phyloP scores from a whole-genome alignment of 2,329 filamentous ascomycete genomes.

The Colletotrichum spaethianum region DNA sequence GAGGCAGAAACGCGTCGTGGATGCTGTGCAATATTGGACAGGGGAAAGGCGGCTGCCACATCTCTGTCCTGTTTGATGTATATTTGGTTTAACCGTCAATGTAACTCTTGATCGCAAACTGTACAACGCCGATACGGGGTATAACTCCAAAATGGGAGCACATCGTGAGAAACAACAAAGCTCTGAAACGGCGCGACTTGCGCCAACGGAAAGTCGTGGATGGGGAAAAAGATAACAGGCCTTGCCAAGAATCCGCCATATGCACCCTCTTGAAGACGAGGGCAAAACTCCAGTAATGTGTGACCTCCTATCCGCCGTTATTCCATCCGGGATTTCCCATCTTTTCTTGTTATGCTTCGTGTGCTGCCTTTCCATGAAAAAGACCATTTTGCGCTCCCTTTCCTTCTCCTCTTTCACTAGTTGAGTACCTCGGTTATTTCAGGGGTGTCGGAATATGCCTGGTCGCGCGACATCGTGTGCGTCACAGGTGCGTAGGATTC shows the following conservation, averaged over 20 bases:
- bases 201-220: neutral
- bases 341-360: constrained; percentile 1
- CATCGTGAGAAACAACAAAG: constrained; percentile 13
- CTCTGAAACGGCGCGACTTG: neutral
- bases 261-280: neutral
- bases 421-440: neutral
- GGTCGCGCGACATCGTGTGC: neutral
- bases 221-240: neutral
- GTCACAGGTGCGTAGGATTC: neutral
- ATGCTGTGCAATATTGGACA: neutral
- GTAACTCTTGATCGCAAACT: neutral
- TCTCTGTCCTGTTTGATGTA: constrained; percentile 47
- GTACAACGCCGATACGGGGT: constrained; percentile 25
- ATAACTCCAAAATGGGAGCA: constrained; percentile 26
- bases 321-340: neutral
- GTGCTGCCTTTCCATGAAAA: constrained; percentile 1
- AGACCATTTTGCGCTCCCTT: neutral
- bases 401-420: neutral
- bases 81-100: constrained; percentile 1
- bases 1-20: neutral
- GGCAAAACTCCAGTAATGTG: constrained; percentile 3
- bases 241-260: neutral
- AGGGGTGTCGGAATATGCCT: neutral
- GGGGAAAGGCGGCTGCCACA: neutral
- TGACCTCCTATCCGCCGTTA: neutral